Evolutionary conservation across 768 basidiomycete species (phyloP), one percentile per base, ranked within the genome.

Genomic region (Myochromella boudieri): DNA sequence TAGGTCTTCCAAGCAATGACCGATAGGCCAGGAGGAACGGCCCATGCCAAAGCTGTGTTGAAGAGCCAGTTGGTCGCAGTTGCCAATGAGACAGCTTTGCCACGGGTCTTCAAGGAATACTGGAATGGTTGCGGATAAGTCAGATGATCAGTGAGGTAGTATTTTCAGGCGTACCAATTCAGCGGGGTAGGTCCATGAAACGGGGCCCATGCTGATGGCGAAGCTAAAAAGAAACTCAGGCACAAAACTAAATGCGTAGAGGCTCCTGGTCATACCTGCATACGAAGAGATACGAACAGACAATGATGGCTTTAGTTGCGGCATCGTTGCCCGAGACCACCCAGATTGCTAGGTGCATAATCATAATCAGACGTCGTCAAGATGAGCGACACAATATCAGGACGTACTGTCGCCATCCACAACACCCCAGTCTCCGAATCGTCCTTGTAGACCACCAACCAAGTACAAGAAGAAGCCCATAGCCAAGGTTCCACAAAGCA

Each of bases 401-500:
- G 22, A 47, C 37, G 2, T 21, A 61, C 64, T 53, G 29, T 50
- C 44, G 18, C 56, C 62, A 36, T 74, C 68, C 41, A 82, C 60
- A 1, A 31, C 51, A 4, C 77, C 80, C 86, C 85, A 87, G 43
- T 72, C 60, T 22, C 87, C 86, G 51, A 77, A 88, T 31, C 72
- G 61, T 17, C 74, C 84, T 64, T 89, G 87, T 14, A 90, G 72
- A 43, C 83, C 85, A 43, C 87, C 87, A 55, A 90, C 88, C 39
- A 88, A 78, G 70, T 72, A 83, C 54, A 90, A 76, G 74, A 78
- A 90, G 73, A 84, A 81, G 39, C 83, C 83, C 88, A 90, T 87
- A 46, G 80, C 60, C 3, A 80, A 63, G 2, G 81, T 78, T 22
- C 84, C 87, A 40, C 66, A 66, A 46, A 91, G 69, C 1, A 91